Evolutionary conservation across 2,329 filamentous ascomycete genomes (phyloP).

Genomic region (Talaromyces sp.): DNA sequence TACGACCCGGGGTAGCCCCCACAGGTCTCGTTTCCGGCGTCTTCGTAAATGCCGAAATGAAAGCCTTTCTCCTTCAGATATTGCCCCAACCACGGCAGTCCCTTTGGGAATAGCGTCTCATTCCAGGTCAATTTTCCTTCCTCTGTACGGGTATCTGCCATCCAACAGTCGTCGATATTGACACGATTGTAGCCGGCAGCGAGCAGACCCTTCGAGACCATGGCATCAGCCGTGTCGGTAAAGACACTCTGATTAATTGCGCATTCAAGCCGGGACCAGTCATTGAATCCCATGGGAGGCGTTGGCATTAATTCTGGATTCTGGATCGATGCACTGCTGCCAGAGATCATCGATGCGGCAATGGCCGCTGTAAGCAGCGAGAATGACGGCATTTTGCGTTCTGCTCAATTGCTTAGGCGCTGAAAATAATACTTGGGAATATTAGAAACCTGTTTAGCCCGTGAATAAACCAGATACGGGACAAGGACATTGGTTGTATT

Average conservation of each 20-base stretch:
- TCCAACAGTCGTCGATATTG: conserved; percentile 48
- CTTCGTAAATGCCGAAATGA: conserved; percentile 45
- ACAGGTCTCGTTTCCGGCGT: conserved; percentile 43
- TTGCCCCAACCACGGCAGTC: conserved; percentile 39
- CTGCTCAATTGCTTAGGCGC: neutral
- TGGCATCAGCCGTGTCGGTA: conserved; percentile 43
- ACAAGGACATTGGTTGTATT: neutral
- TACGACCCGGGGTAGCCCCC: conserved; percentile 41
- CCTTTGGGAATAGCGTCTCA: conserved; percentile 38
- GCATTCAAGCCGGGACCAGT: conserved; percentile 48
- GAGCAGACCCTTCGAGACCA: conserved; percentile 39
- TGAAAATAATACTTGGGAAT: neutral
- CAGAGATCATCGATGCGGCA: conserved; percentile 5
- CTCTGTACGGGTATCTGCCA: conserved; percentile 27
- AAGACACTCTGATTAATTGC: conserved; percentile 48
- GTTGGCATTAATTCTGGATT: conserved; percentile 25
- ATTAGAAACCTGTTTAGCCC: neutral
- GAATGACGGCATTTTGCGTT: neutral
- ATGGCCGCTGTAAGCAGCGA: neutral
- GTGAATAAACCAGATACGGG: neutral
- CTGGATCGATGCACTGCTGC: conserved; percentile 16
- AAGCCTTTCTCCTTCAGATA: conserved; percentile 38
- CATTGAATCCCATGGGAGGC: conserved; percentile 52
- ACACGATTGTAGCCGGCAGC: conserved; percentile 36
- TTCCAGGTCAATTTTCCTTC: conserved; percentile 42